Percentiles rank a stretch among this genome's conserved stretches.
phyloP scores from a whole-genome alignment of 768 basidiomycete genomes.

The Butyriboletus loyo region DNA sequence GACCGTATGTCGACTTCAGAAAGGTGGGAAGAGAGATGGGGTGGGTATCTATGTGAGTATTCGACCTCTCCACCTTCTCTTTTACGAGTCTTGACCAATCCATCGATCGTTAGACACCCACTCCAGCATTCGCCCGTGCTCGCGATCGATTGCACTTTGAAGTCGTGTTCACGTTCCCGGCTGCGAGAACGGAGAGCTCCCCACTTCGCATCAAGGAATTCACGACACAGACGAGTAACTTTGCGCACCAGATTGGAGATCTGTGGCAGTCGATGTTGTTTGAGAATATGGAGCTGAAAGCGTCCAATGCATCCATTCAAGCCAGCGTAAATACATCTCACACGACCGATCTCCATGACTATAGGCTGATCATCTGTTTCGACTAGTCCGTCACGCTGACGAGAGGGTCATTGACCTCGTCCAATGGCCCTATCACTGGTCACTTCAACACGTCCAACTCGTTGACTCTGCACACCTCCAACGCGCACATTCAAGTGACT shows the following conservation, averaged over 20 bases:
- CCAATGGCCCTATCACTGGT: slow-evolving; percentile 37
- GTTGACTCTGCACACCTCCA: slow-evolving; percentile 34
- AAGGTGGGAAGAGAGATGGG: slow-evolving; percentile 27
- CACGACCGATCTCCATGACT: background rate
- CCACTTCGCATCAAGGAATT: slow-evolving; percentile 29
- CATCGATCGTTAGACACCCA: slow-evolving; percentile 17
- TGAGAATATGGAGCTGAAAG: slow-evolving; percentile 19
- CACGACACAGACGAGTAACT: slow-evolving; percentile 28
- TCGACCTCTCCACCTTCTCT: background rate
- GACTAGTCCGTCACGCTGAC: slow-evolving; percentile 32
- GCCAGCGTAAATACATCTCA: slow-evolving; percentile 24
- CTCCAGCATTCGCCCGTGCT: background rate
- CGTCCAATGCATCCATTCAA: slow-evolving; percentile 26
- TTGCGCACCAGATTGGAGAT: slow-evolving; percentile 27
- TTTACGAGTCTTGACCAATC: background rate
- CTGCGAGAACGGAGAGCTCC: background rate
- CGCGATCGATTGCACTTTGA: slow-evolving; percentile 25
- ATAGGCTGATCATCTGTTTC: background rate
- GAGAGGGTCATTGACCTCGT: slow-evolving; percentile 22
- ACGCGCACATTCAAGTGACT: slow-evolving; percentile 31
- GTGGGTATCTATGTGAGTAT: slow-evolving; percentile 36
- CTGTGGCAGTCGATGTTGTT: slow-evolving; percentile 30
- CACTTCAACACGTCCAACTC: slow-evolving; percentile 31
- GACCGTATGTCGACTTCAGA: slow-evolving; percentile 31
- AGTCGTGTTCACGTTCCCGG: slow-evolving; percentile 31